Base-by-base conservation (phyloP, 2,329 filamentous ascomycete species). In the Epichloe sibirici region DNA sequence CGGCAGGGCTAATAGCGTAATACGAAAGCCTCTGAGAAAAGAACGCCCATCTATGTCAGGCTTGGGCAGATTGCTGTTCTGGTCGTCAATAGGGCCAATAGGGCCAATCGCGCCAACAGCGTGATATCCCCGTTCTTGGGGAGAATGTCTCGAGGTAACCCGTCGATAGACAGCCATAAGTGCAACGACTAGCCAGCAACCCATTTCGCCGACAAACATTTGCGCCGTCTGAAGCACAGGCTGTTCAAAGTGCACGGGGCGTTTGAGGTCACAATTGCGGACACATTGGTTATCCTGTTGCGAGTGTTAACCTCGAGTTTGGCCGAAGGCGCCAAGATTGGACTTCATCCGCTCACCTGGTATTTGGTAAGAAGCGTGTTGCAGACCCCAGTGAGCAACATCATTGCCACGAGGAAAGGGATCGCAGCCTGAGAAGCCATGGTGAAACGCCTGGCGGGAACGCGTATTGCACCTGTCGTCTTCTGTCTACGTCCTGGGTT, bases 331-430 rank as follows among this genome's bases (percentile, higher is more conserved):
- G 25, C 23, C 13, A 31, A 21, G 25, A 11, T n/a, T 25, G 37
- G 3, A 9, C 17, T 5, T 21, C 7, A 25, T 43, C 28, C 45
- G 65, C 73, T 56, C 69, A 90, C 90, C 74, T 97, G 91, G 65
- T 90, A 96, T 67, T 98, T 98, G 61, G 91, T 96, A 63, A 98
- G 77, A 56, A 98, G 81, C 2, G 93, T 98, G 69, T 98, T 98
- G 77, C 90, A 95, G 56, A 95, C 90, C 57, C 91, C 91, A 25
- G 91, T 96, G 65, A 95, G 72, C 65, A 97, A 77, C 91, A 97
- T 97, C 88, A 96, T 94, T 62, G 78, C 85, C 69, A 97, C 89
- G 57, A 97, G 77, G 64, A 96, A 79, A 39, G 90, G 90, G 55
- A 97, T 80, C 52, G 89, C 66, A 39, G 80, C 79, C 66, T 80